Evolutionary conservation across 805 yeast genomes (phyloP), one percentile per base, ranked within the genome.

Genomic region (Cyberlindnera mississippiensis): DNA sequence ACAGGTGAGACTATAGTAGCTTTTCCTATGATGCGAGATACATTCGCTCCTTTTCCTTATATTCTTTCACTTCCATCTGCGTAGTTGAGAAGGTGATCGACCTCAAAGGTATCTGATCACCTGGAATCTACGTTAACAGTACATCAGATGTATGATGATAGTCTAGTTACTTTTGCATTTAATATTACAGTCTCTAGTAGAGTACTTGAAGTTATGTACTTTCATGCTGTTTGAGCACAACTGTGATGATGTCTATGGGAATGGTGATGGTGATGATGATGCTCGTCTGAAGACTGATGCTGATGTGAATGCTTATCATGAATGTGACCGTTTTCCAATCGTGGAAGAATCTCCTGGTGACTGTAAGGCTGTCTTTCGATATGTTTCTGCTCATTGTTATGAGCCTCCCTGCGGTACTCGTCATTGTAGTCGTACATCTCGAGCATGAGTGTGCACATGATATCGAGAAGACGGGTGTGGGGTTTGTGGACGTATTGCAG

Each of bases 391-490:
- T 10, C 14, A 13, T 9, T 9, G 24, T 20, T 20, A 20, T 20
- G 24, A 9, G 24, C 24, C 24, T 20, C 29, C 12, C 29, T 27
- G 29, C 29, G 40, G 10, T 33, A 34, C 15, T 41, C 45, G 22
- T 31, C 44, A 12, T 37, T 38, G 13, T 41, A 38, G 16, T 46
- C 49, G 24, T 48, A 49, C 44, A 52, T 48, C 42, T 52, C 53
- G 16, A 45, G 31, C 39, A 54, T 32, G 12, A 52, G 27, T 2
- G 50, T 37, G 22, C 48, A 54, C 22, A 51, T 48, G 19, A 51
- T 49, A 30, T 54, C 59, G 15, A 54, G 24, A 31, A 54, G 43
- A 18, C 48, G 48, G 3, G 44, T 46, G 28, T 55, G 56, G 17
- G 44, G 45, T 27, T 36, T 47, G 38, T 55, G 59, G 15, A 39